A percentile compares a stretch with the other conserved stretches of the same genome.
These are phyloP conservation scores for Trematosphaeria pertusa DNA, from an alignment of 2,329 filamentous ascomycete genomes.

Conservation along the genomic window DNA sequence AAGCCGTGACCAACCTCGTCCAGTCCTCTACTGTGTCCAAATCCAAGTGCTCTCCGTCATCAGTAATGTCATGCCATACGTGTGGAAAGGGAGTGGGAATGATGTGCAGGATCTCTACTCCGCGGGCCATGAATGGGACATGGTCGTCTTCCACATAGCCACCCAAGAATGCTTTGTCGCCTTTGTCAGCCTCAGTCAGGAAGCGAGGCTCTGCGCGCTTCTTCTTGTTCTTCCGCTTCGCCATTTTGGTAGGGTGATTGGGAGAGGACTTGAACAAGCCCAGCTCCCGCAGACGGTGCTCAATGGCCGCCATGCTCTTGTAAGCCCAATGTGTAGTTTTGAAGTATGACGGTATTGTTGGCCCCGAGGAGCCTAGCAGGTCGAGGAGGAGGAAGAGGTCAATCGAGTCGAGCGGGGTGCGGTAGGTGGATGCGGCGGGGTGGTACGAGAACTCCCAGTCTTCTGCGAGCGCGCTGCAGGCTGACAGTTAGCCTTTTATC, in stretches of 20 bases:
- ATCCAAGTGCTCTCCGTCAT: conserved; percentile 88
- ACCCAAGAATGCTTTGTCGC: conserved; percentile 57
- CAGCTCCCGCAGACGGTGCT: conserved; percentile 74
- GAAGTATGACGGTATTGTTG: conserved; percentile 85
- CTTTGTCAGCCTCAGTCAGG: conserved; percentile 64
- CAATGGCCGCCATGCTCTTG: conserved; percentile 74
- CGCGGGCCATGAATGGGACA: conserved; percentile 85
- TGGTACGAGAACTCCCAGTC: conserved; percentile 79
- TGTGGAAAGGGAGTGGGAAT: conserved; percentile 83
- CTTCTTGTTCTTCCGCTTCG: conserved; percentile 35
- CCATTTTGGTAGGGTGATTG: conserved; percentile 54
- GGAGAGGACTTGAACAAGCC: conserved; percentile 70
- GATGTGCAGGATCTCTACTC: conserved; percentile 90
- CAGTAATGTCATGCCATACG: conserved; percentile 86
- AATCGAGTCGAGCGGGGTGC: conserved; percentile 79
- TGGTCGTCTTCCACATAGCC: conserved; percentile 84
- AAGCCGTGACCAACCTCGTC: conserved; percentile 83
- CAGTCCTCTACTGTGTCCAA: conserved; percentile 84
- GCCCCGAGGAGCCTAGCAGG: conserved; percentile 75
- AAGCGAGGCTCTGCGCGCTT: conserved; percentile 58
- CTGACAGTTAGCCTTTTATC: conserved; percentile 1
- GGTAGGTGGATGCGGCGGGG: conserved; percentile 74
- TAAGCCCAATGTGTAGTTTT: conserved; percentile 95
- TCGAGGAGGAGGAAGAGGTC: conserved; percentile 90
- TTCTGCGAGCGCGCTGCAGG: conserved; percentile 72